Evolutionary conservation across 2,329 filamentous ascomycete genomes (phyloP), one percentile per base, ranked within the genome.

Genomic region (Claviceps sp.): DNA sequence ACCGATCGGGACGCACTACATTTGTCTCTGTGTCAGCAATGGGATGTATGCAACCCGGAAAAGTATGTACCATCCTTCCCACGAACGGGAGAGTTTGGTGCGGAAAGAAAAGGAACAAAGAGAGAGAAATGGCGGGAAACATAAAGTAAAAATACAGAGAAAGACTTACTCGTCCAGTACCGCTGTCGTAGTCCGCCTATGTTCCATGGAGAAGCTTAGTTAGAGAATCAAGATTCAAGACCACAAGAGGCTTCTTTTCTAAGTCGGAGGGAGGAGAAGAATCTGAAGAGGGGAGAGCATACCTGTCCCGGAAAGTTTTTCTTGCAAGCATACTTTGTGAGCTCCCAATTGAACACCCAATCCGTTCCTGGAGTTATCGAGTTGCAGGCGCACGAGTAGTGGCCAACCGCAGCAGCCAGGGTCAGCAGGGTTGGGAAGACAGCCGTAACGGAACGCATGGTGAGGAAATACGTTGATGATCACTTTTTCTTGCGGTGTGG

Each of bases 381-480:
- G 17, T 47, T 17, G 46, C 46, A 47, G 34, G n/a, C 46, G 19
- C 46, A 47, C 17, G 6, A 6, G 8, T 16, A 19, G 22, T 47
- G 46, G 1, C 3, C 34, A 11, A 0, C 10, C 4, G 79, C 44
- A 17, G 26, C 24, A 7, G 26, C 44, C 7, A 46, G 24, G 26
- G 24, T n/a, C 44, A 46, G 14, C 2, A 46, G 34, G 44, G 34
- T 16, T 24, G 44, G 4, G 16, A 34, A 16, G 16, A 34, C 16
- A 11, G 44, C 26, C 10, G 44, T n/a, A 1, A 26, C 4, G 24
- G 17, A 11, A 17, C 44, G 44, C 44, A 46, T 46, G 13, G 7
- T 26, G 24, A 7, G 6, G 1, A 8, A 8, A 7, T 7, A 26
- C 1, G 24, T 8, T 26, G 24, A 26, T 26, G 24, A 26, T 26